Base-by-base conservation (phyloP, 2,329 filamentous ascomycete species). In the Colletotrichum noveboracense region DNA sequence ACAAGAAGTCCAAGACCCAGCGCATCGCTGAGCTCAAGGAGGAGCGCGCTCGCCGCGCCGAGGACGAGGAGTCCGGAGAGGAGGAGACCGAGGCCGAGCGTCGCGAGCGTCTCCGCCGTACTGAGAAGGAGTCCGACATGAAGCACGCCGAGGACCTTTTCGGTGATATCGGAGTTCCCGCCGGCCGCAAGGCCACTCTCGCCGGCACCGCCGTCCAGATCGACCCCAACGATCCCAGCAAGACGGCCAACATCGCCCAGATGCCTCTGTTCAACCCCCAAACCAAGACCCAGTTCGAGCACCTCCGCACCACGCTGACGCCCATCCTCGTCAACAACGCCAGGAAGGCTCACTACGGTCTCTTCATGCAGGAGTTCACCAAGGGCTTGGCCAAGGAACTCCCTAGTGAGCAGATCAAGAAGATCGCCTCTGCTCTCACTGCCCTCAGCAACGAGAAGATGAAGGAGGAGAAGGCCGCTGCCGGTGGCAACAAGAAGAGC, bases 391-490 rank as follows among this genome's bases (percentile, higher is more conserved):
- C 93, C 80, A 96, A 96, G 86, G 96, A 98, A 32, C 86, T 99
- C 79, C 93, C 94, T 16, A 98, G 95, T 83, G 94, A 97, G 73
- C 96, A 98, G 87, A 96, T 98, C 87, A 98, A 98, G 91, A 98
- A 98, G 90, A 92, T 98, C 79, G 92, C 95, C 14, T 97, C 94
- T 85, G 91, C 91, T 7, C 87, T 99, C 81, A 98, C 96, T n/a
- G 94, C 96, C 7, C 90, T 98, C 72, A 91, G 95, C 83, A 99
- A 99, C 84, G 97, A 98, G 91, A 98, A 98, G 91, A 94, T 98
- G 94, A 97, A 96, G 89, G 96, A 98, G 85, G 97, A 99, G 91
- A 98, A 98, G 91, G 93, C 94, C 6, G 92, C 95, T 5, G 95
- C 98, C 79, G 98, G 98, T 90, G 93, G 95, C 70, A 95, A 94